These are phyloP conservation scores for Thelephora terrestris DNA, from an alignment of 1,284 basidiomycete genomes.

Conservation along the genomic window DNA sequence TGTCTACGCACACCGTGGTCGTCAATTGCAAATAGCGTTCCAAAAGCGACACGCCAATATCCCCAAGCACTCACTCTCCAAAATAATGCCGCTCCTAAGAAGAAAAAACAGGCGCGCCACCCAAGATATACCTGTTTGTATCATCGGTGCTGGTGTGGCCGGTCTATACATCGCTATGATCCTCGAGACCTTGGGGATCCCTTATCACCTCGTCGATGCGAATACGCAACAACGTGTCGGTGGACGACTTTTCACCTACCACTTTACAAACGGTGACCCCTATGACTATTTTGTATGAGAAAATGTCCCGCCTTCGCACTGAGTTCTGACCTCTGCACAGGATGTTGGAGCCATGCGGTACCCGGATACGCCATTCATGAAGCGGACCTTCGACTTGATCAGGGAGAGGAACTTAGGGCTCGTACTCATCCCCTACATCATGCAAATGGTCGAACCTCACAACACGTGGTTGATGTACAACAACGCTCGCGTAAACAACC, in stretches of 20 bases:
- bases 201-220: constrained; percentile 21
- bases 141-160: constrained; percentile 20
- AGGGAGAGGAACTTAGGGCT: background rate
- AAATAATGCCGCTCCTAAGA: no score
- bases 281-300: constrained; percentile 9
- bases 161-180: constrained; percentile 29
- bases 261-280: constrained; percentile 12
- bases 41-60: no score
- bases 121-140: constrained; percentile 9
- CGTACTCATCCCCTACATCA: background rate
- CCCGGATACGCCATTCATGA: constrained; percentile 21
- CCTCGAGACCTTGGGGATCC: constrained; percentile 21
- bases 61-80: no score
- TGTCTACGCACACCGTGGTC: no score
- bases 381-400: no score
- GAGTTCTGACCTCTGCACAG: no score
- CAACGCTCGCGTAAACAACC: no score
- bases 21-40: no score
- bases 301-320: no score
- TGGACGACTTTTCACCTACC: constrained; percentile 25
- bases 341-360: constrained; percentile 28
- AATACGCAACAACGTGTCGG: constrained; percentile 21
- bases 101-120: no score
- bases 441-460: background rate
- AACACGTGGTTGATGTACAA: background rate